These are phyloP conservation scores for Arabis alpina DNA, from an alignment of 345 rosid genomes.

Conservation along the genomic window DNA sequence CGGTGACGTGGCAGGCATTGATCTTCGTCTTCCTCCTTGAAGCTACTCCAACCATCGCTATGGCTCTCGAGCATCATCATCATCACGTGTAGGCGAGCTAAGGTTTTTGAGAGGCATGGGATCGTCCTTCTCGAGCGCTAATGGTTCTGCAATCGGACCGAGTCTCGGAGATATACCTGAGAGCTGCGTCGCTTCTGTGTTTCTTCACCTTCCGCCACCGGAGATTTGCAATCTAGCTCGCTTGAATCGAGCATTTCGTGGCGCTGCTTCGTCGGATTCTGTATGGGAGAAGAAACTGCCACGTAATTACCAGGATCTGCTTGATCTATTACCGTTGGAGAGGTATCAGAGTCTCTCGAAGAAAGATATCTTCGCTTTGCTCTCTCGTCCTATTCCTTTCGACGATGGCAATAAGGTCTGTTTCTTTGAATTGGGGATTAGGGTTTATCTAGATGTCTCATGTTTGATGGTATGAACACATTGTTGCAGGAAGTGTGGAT, in stretches of 20 bases:
- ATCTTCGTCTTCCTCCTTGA: too few species aligned
- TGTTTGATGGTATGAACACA: slow-evolving; percentile 6
- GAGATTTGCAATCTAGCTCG: slow-evolving; percentile 95
- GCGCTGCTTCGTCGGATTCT: slow-evolving; percentile 88
- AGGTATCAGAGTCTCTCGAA: slow-evolving; percentile 57
- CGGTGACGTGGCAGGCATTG: too few species aligned
- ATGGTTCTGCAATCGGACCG: slow-evolving; percentile 53
- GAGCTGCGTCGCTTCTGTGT: slow-evolving; percentile 91
- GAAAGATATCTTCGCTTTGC: slow-evolving; percentile 78
- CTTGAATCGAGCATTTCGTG: slow-evolving; percentile 75
- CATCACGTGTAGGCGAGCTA: background rate
- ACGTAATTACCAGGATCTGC: slow-evolving; percentile 65
- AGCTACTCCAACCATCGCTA: background rate
- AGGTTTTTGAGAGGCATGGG: slow-evolving; percentile 52
- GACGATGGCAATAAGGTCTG: slow-evolving; percentile 76
- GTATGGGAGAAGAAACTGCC: slow-evolving; percentile 91
- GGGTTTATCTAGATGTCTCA: background rate
- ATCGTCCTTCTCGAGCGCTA: slow-evolving; percentile 66
- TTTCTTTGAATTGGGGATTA: background rate
- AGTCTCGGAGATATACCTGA: slow-evolving; percentile 94
- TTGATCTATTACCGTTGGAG: slow-evolving; percentile 65
- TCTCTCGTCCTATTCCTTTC: slow-evolving; percentile 69
- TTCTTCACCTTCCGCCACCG: slow-evolving; percentile 76
- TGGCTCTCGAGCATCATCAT: slow-evolving; percentile 13
- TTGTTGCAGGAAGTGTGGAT: slow-evolving; percentile 80